Base-by-base conservation (phyloP, 2,329 filamentous ascomycete species). In the Apiospora malaysiana region DNA sequence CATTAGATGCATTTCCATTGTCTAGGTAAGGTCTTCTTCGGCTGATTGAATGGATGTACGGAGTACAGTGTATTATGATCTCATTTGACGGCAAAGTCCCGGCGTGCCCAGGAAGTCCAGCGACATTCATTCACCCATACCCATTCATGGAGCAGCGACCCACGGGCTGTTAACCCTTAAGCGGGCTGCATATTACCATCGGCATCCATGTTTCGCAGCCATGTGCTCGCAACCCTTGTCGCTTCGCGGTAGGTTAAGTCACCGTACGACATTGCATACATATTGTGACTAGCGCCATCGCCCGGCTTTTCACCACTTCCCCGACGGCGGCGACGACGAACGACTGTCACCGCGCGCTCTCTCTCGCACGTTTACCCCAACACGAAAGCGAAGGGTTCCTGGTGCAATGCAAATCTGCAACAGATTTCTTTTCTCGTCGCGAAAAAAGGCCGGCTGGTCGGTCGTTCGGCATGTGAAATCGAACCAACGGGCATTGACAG, bases 111-210 rank as follows among this genome's bases (percentile, higher is more conserved):
- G 23, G 12, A 45, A 4, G 12, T 23, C 9, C 23, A 51, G n/a
- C n/a, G 8, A 23, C 21, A 10, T 4, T 12, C 7, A 1, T 3
- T 4, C 12, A 45, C 16, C 16, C 12, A 16, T 23, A 1, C 12
- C 12, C 12, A 45, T 45, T 45, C 12, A 16, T 23, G 9, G 56
- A 63, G 40, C 32, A 32, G 32, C 27, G 56, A 40, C 56, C 32
- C 21, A n/a, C 49, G 49, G 56, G 18, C 32, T 32, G 32, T 32
- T 32, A 32, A 32, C 32, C 21, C 7, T 37, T 63, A 40, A 40
- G 56, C 27, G 56, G 56, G 56, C 56, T 63, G 56, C 56, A 63
- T 63, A 63, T 63, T 63, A 63, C n/a, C 56, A 63, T 63, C 56
- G 56, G 18, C 56, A 63, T 40, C 56, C 56, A 63, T 59, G 51